A percentile compares a stretch with the other conserved stretches of the same genome.
phyloP scores from a whole-genome alignment of 345 rosid genomes.

The Camelina neglecta region DNA sequence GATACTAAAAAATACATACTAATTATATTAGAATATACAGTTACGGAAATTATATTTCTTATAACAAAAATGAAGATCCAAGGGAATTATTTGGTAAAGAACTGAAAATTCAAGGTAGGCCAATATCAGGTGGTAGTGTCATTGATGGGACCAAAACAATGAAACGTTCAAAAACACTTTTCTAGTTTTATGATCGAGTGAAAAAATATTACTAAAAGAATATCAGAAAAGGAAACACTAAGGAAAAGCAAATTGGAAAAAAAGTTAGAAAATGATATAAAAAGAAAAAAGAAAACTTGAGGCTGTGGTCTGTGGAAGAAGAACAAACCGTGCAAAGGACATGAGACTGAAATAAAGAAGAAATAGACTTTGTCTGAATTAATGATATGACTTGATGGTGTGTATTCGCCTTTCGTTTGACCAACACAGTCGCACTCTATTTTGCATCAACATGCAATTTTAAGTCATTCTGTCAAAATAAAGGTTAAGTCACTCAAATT shows the following conservation, averaged over 20 bases:
- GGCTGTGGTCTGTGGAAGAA: conserved; percentile 36
- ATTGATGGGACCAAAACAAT: conserved; percentile 38
- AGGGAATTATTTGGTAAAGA: conserved; percentile 10
- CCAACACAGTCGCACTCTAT: conserved; percentile 40
- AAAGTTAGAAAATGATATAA: conserved; percentile 20
- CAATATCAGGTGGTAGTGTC: conserved; percentile 38
- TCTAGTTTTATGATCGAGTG: conserved; percentile 29
- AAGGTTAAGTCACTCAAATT: conserved; percentile 10
- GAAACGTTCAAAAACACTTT: conserved; percentile 24
- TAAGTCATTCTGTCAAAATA: not conserved
- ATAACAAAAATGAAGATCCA: not conserved
- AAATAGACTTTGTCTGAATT: conserved; percentile 29
- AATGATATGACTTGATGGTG: conserved; percentile 42
- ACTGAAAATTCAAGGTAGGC: conserved; percentile 30
- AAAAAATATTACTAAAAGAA: conserved; percentile 20
- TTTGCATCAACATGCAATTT: conserved; percentile 2
- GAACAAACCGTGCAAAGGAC: conserved; percentile 41
- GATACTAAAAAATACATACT: not conserved
- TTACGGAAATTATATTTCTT: not conserved
- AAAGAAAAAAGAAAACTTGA: not conserved
- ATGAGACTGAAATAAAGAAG: conserved; percentile 40
- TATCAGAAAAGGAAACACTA: conserved; percentile 40
- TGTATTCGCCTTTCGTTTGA: conserved; percentile 43
- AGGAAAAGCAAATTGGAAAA: conserved; percentile 38
- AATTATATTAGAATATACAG: not conserved